Evolutionary conservation across 108 stramenopile genomes (phyloP), one percentile per base, ranked within the genome.

Genomic region (Cyclostephanos tholiformis): DNA sequence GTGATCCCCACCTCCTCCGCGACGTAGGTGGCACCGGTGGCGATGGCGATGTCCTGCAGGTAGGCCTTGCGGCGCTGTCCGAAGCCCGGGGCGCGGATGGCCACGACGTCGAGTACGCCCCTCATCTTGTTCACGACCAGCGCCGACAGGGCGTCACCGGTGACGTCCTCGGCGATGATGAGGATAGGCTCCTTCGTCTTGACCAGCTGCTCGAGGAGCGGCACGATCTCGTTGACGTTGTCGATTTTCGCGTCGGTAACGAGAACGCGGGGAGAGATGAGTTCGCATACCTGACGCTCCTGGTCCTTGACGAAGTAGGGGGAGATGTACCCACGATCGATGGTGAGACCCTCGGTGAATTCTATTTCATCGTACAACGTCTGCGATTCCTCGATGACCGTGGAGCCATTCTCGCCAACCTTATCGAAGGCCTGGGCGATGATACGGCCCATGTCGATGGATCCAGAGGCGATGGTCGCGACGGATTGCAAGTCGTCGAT

Each of bases 51-150:
- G 85, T 98, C 96, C 80, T 98, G 97, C 10, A 97, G 88, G 70
- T 96, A 93, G 60, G 93, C 95, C 51, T 96, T 93, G 23, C 98
- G 88, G 51, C 96, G 82, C 72, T 95, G 91, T 29, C 98, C 98
- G 85, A 98, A 98, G 22, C 96, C 95, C 23, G 98, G 98, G 4
- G 98, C 97, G 73, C 95, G 94, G 71, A 98, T 97, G 64, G 98
- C 98, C 27, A 92, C 93, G 26, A 98, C 96, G 80, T 98, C 97
- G 2, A 98, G 86, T 30, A 97, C 97, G 43, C 97, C 98, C 30
- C 98, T 84, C 95, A 98, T 96, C 76, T 98, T 98, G 96, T 98
- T 98, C 62, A 98, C 98, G 48, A 98, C 98, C 17, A 98, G 85
- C 23, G 97, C 97, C 46, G 93, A 95, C 22, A 98, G 86, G 43